Conservation (phyloP, 352 stramenopile species). For the Pythium periplocum region DNA sequence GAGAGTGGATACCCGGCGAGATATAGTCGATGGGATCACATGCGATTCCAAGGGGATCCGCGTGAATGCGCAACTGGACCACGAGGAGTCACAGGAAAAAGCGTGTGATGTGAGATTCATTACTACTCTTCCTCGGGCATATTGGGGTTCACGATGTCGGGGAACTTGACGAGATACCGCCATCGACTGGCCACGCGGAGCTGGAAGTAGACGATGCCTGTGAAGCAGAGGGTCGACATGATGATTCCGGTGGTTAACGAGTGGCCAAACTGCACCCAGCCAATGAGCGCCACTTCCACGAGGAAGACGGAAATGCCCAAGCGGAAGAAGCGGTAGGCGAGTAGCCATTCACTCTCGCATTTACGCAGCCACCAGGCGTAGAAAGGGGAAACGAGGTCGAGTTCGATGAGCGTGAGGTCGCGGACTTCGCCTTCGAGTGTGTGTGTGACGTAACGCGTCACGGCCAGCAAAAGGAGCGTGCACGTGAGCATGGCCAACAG, state of each 20-base stretch:
- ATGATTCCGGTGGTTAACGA: constrained; percentile 29
- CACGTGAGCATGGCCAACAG: constrained; percentile 65
- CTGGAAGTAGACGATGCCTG: constrained; percentile 59
- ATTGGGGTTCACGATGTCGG: constrained; percentile 11
- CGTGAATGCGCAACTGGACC: too few relatives aligned
- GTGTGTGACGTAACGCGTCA: constrained; percentile 74
- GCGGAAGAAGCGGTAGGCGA: constrained; percentile 67
- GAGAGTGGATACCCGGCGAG: too few relatives aligned
- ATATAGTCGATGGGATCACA: too few relatives aligned
- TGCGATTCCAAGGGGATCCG: too few relatives aligned
- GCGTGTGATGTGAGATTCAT: too few relatives aligned
- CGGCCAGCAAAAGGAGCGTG: constrained; percentile 60
- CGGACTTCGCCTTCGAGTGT: constrained; percentile 69
- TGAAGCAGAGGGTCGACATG: constrained; percentile 46
- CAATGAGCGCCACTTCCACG: constrained; percentile 42
- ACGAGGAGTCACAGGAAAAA: too few relatives aligned
- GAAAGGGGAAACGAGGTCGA: constrained; percentile 70
- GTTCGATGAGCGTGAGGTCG: constrained; percentile 37
- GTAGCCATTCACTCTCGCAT: constrained; percentile 70
- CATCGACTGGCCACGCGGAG: constrained; percentile 62
- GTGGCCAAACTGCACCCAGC: constrained; percentile 56
- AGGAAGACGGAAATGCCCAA: constrained; percentile 57
- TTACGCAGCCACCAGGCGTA: constrained; percentile 58
- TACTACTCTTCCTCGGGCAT: too few relatives aligned
- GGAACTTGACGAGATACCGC: constrained; percentile 67